These are phyloP conservation scores for Pugionium dolabratum DNA, from an alignment of 345 rosid species.

Conservation along the genomic window DNA sequence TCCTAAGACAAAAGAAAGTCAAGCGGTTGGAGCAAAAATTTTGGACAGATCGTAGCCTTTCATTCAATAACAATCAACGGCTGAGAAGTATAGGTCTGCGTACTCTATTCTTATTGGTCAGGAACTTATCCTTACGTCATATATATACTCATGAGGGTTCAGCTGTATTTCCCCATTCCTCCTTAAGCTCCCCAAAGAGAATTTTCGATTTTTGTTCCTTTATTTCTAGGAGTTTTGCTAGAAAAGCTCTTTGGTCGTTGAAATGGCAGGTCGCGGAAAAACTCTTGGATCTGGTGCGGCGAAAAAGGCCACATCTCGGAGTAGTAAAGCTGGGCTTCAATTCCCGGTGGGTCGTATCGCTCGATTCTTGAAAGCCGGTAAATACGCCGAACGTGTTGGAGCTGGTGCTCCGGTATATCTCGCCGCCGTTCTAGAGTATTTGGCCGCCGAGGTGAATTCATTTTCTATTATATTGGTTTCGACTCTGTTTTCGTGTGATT, in stretches of 20 bases:
- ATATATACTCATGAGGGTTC: constrained; percentile 32
- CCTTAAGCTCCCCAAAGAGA: background rate
- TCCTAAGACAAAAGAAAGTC: constrained; percentile 5
- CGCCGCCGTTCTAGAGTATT: no score
- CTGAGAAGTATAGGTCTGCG: constrained; percentile 22
- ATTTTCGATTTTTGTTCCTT: background rate
- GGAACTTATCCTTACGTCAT: background rate
- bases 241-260: background rate
- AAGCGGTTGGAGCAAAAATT: constrained; percentile 32
- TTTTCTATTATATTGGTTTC: no score
- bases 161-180: background rate
- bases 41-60: constrained; percentile 36
- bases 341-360: constrained; percentile 97
- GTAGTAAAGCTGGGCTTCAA: constrained; percentile 95
- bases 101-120: constrained; percentile 46
- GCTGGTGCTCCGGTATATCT: no score
- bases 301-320: constrained; percentile 94
- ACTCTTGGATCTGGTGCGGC: constrained; percentile 79
- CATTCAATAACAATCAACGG: constrained; percentile 43
- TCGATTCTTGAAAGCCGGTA: constrained; percentile 89
- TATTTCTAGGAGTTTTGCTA: background rate
- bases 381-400: constrained; percentile 51
- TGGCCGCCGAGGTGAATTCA: no score
- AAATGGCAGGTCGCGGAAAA: constrained; percentile 93
- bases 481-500: no score